Evolutionary conservation across 1,139 yeast species (phyloP), one percentile per base, ranked within the genome.

Genomic region (Lodderomyces pseudojiufengensis): DNA sequence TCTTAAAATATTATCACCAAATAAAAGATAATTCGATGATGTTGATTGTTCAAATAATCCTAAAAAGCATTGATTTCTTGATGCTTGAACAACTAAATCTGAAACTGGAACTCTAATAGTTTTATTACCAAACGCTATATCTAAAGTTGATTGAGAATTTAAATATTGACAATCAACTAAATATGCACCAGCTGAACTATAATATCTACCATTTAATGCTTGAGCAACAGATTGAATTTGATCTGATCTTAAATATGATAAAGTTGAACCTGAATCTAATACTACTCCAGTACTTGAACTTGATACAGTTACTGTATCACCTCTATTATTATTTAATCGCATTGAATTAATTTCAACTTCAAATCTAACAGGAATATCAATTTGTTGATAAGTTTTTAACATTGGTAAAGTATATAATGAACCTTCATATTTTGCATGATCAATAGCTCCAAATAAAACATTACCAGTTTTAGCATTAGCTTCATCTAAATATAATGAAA

Each of bases 1-100:
- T 42, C 86, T 71, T 49, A 88, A 61, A 59, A 86, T 79, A 23
- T 80, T 73, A 56, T 85, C 95, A 31, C 96, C 96, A 10, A 86
- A 52, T 35, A 64, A 50, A 27, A 62, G 44, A 41, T 52, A 60
- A 2, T 45, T 20, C 5, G 43, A 39, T 21, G 29, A 11, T n/a
- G 46, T 32, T 11, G 41, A 9, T 44, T 61, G 67, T 9, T 47
- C 46, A 28, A 61, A 38, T 24, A 63, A 45, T 6, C 69, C 70
- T 36, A 65, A 55, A 29, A 44, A 43, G 46, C 72, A 65, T 15
- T 37, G 36, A n/a, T 32, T 27, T 10, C 32, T n/a, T n/a, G 44
- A 29, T 8, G 46, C 46, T 29, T 35, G 42, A 5, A 56, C 34
- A 25, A 47, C 43, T 44, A 73, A 54, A 43, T 55, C 54, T 18